Base-by-base conservation (phyloP, 2,329 filamentous ascomycete species). In the Tolypocladium album region DNA sequence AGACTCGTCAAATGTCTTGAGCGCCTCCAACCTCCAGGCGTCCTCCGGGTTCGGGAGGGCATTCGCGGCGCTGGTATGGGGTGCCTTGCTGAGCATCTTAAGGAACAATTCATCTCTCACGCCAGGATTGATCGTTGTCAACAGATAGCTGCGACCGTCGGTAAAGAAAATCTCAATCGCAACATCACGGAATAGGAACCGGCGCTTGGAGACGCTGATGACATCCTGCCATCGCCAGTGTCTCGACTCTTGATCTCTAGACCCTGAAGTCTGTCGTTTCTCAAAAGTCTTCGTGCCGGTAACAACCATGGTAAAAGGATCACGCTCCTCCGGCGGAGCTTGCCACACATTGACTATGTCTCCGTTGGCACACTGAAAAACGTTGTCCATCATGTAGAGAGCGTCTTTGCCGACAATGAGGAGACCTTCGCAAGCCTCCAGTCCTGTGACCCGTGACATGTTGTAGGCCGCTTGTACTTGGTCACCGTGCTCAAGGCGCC, bases 321-420 rank as follows among this genome's bases (percentile, higher is more conserved):
- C 94, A 27, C 94, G 87, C 74, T 99, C 95, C 65, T 97, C 92
- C 1, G 83, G 78, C 0, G 93, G 92, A 2, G 94, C 95, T 73
- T 97, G 92, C 85, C 90, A 93, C 11, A 96, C 92, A 67, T 96
- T 93, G 61, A 99, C 90, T 69, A 99, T 97, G 71, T 99, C 95
- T 15, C 93, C 93, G 68, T 97, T 94, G 2, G 89, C 87, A 64
- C 93, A 86, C 69, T 97, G 93, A 71, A 99, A 97, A 68, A 96
- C 93, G 66, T 94, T 93, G 74, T 99, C 94, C 74, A 97, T 88
- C 65, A 99, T 88, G 70, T 99, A 99, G 20, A 99, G 81, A 56
- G 87, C 88, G 66, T 93, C 89, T 72, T 96, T 96, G 22, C 94
- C 94, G 47, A 97, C 82, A 59, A 99, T 95, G 40, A 99, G 79